Base-by-base conservation (phyloP, 2,329 filamentous ascomycete species). In the Fusarium sp. region DNA sequence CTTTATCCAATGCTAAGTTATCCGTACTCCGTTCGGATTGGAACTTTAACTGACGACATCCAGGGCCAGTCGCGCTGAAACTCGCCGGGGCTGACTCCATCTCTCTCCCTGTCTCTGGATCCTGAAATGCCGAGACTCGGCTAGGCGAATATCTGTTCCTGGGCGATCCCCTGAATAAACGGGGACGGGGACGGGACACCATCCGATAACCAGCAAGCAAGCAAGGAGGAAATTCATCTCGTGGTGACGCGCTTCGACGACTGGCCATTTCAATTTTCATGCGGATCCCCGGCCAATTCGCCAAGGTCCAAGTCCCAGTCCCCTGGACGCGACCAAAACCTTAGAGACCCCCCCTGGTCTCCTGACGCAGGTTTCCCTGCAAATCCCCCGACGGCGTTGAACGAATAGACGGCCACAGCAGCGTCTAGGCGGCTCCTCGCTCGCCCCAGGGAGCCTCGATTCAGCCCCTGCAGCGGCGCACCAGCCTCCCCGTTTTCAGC, bases 401-500 rank as follows among this genome's bases (percentile, higher is more conserved):
- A 58, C 71, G 71, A 74, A 74, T 74, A 47, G 63, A 54, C 62
- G 58, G 58, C 57, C 62, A 42, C 29, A 62, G 64, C 64, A 45
- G 64, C 35, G 35, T 63, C 22, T 29, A 31, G 61, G 61, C 61
- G 61, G 61, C 61, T 63, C 61, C 34, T 31, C 22, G 24, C 47
- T 63, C 45, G 42, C 63, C 35, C 45, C 62, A 67, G 52, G 52
- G 58, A 62, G 58, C 62, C 64, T 38, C 69, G 67, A 68, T 69
- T 67, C 63, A 71, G 66, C 76, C 77, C 77, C 76, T 79, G 76
- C 66, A 74, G 67, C 71, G 71, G 52, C 52, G 69, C 78, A 69
- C 80, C 80, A 82, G 80, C 72, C 72, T 76, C 80, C 77, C 73
- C 69, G 76, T 79, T 82, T 82, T 74, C 72, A 72, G 72, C 76